phyloP scores from a whole-genome alignment of 768 basidiomycete genomes.

The Mycena galericulata region DNA sequence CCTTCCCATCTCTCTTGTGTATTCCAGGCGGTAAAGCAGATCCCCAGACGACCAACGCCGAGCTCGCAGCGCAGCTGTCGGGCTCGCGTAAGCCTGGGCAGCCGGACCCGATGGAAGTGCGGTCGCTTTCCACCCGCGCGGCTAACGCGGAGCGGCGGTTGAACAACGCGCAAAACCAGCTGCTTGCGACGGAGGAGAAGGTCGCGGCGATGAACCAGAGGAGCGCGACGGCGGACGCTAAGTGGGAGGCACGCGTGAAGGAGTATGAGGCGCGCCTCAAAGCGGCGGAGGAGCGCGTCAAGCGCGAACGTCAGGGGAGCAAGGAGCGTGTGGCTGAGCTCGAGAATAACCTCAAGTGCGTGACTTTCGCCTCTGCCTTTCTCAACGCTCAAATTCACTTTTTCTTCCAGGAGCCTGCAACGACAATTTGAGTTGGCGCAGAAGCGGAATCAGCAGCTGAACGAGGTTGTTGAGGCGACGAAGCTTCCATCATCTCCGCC shows the following conservation, averaged over 20 bases:
- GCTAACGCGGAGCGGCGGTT: conserved; percentile 90
- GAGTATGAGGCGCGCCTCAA: conserved; percentile 88
- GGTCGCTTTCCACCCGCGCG: conserved; percentile 77
- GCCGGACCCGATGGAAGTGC: conserved; percentile 76
- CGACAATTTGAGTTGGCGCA: conserved; percentile 84
- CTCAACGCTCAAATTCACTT: no score
- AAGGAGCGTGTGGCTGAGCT: conserved; percentile 87
- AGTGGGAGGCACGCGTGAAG: conserved; percentile 96
- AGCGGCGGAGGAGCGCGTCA: conserved; percentile 91
- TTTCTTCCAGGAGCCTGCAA: conserved; percentile 70
- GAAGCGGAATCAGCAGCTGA: conserved; percentile 73
- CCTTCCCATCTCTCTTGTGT: conserved; percentile 3
- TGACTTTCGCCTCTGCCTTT: conserved; percentile 26
- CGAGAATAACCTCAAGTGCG: conserved; percentile 77
- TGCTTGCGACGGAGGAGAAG: conserved; percentile 87
- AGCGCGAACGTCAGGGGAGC: conserved; percentile 92
- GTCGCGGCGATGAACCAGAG: conserved; percentile 80
- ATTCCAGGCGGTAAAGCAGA: not conserved
- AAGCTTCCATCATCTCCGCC: conserved; percentile 40
- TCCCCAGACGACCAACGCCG: conserved; percentile 74
- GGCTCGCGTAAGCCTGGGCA: conserved; percentile 69
- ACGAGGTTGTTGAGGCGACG: conserved; percentile 62
- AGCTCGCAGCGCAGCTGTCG: conserved; percentile 78
- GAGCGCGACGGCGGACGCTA: conserved; percentile 77
- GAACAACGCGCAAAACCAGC: conserved; percentile 87